phyloP scores from a whole-genome alignment of 75 land plant species.

The Cunninghamia lanceolata region DNA sequence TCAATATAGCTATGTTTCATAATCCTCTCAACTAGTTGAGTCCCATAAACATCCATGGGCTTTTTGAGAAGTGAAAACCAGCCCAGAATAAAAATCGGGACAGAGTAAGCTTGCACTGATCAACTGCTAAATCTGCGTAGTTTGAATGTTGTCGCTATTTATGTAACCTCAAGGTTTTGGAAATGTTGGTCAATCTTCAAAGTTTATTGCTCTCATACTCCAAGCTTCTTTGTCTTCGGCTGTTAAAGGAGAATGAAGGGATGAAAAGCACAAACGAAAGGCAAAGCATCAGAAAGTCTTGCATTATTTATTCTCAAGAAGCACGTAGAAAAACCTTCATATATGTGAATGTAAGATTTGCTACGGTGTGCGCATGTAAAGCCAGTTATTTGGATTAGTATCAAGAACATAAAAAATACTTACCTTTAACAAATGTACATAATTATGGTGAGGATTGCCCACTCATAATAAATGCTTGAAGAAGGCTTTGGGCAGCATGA shows the following conservation, averaged over 20 bases:
- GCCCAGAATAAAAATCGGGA: not conserved
- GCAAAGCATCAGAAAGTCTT: conserved; percentile 10
- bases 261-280: conserved; percentile 2
- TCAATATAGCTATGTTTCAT: conserved; percentile 9
- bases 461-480: conserved; percentile 65
- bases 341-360: not conserved
- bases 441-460: conserved; percentile 18
- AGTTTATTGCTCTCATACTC: conserved; percentile 14
- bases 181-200: conserved; percentile 11
- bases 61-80: not conserved
- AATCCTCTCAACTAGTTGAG: not conserved
- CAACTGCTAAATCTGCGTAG: conserved; percentile 12
- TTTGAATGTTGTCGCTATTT: conserved; percentile 15
- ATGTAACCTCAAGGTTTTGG: conserved; percentile 12
- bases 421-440: not conserved
- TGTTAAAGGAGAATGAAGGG: conserved; percentile 6
- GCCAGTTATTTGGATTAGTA: not conserved
- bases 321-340: not conserved
- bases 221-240: conserved; percentile 14
- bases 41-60: not conserved
- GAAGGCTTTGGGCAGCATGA: conserved; percentile 68
- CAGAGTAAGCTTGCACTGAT: not conserved
- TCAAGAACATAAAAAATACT: not conserved
- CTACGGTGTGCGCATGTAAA: not conserved
- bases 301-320: not conserved